These are phyloP conservation scores for Akanthomyces lecanii DNA, from an alignment of 2,329 filamentous ascomycete genomes.

Conservation along the genomic window DNA sequence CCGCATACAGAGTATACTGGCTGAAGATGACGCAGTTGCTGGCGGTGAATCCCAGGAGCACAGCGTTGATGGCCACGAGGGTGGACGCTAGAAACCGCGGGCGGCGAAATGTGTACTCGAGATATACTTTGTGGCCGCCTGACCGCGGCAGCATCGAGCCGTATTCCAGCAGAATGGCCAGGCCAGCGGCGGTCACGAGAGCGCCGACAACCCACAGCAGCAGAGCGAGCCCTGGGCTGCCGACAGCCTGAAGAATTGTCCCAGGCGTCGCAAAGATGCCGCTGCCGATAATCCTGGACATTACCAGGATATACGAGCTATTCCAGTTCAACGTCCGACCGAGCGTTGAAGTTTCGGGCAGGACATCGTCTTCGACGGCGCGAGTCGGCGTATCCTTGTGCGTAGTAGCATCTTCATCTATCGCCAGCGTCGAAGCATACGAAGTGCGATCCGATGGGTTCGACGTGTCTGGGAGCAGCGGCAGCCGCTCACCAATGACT, in stretches of 20 bases:
- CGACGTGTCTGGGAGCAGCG: constrained; percentile 7
- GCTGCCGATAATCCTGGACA: constrained; percentile 64
- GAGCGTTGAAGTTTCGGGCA: constrained; percentile 54
- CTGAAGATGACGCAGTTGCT: constrained; percentile 68
- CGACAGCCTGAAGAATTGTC: constrained; percentile 60
- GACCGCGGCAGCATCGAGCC: constrained; percentile 67
- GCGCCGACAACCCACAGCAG: constrained; percentile 61
- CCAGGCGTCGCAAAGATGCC: constrained; percentile 71
- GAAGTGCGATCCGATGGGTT: not conserved
- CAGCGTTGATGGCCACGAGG: constrained; percentile 58
- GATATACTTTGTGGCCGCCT: constrained; percentile 66
- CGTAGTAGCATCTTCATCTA: constrained; percentile 1
- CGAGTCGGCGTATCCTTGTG: constrained; percentile 19
- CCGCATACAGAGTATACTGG: constrained; percentile 59
- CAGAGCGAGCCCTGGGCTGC: constrained; percentile 61
- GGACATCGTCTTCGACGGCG: constrained; percentile 51
- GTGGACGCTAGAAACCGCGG: constrained; percentile 62
- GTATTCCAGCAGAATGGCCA: constrained; percentile 62
- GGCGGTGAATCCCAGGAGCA: constrained; percentile 63
- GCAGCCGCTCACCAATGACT: not conserved
- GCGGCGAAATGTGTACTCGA: constrained; percentile 63
- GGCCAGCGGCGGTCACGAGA: constrained; percentile 55
- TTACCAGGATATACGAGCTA: constrained; percentile 62
- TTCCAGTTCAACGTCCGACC: constrained; percentile 59
- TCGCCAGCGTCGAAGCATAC: not conserved